Conservation (phyloP, 179 eudicot genomes). For the Sideroxylon spinosum region DNA sequence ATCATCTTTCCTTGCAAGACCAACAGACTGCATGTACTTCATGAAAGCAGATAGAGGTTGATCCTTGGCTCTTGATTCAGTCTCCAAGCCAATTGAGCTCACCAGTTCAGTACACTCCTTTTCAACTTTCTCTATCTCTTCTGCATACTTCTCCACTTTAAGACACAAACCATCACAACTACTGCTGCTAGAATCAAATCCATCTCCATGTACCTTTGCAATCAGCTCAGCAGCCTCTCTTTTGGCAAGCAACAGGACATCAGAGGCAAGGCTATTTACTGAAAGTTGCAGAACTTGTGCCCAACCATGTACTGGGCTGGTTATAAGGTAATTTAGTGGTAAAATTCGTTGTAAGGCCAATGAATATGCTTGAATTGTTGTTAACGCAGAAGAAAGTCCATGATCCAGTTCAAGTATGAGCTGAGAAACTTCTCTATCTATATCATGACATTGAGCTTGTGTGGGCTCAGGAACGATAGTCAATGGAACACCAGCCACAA, state of each 20-base stretch:
- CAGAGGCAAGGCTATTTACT: conserved; percentile 60
- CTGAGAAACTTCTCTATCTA: conserved; percentile 80
- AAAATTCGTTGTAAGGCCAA: conserved; percentile 80
- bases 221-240: conserved; percentile 86
- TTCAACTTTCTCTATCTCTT: conserved; percentile 73
- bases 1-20: conserved; percentile 44
- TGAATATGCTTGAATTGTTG: conserved; percentile 73
- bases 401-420: conserved; percentile 61
- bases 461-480: conserved; percentile 98
- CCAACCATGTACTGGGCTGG: conserved; percentile 92
- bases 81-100: conserved; percentile 69
- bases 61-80: conserved; percentile 65
- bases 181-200: conserved; percentile 40
- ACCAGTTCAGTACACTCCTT: conserved; percentile 65
- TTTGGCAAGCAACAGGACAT: conserved; percentile 58
- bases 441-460: conserved; percentile 90
- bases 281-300: conserved; percentile 77
- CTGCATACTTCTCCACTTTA: conserved; percentile 65
- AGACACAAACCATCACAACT: conserved; percentile 61
- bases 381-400: conserved; percentile 72
- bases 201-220: conserved; percentile 46
- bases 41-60: conserved; percentile 61
- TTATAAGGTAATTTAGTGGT: conserved; percentile 87
- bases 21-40: conserved; percentile 60
- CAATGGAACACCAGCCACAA: conserved; percentile 85